Conservation (phyloP, 192 early-diverging fungal species). For the Gamsiella multidivaricata region DNA sequence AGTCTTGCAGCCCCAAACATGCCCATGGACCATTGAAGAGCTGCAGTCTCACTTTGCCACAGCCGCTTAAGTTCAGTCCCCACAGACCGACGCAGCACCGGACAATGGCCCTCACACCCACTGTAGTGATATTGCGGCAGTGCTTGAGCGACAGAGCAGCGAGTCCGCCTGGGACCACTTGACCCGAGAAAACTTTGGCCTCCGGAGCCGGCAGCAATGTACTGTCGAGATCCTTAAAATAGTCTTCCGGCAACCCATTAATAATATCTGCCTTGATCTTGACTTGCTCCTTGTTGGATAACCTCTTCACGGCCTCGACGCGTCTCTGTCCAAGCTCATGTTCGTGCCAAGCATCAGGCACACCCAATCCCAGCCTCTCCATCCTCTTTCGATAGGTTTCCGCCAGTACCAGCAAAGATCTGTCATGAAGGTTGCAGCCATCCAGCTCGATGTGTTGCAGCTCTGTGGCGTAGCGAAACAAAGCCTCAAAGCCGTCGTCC, state of each 20-base stretch:
- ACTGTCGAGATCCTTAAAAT: not conserved
- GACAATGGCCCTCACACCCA: conserved; percentile 15
- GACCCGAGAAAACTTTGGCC: not conserved
- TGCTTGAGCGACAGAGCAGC: not conserved
- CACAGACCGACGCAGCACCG: conserved; percentile 32
- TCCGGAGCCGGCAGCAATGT: not conserved
- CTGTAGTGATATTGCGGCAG: conserved; percentile 12
- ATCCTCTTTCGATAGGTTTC: conserved; percentile 12
- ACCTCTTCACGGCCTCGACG: not conserved
- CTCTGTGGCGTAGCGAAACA: conserved; percentile 25
- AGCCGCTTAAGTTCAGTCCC: conserved; percentile 1
- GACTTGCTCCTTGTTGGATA: not conserved
- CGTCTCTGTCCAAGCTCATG: not conserved
- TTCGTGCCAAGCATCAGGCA: conserved; percentile 13
- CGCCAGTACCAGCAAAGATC: conserved; percentile 16
- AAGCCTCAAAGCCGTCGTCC: not conserved
- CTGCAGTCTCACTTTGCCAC: not conserved
- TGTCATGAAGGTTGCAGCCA: conserved; percentile 8
- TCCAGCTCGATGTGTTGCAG: not conserved
- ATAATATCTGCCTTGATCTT: not conserved
- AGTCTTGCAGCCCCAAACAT: not conserved
- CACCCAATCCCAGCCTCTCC: conserved; percentile 10
- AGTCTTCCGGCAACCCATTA: too few species aligned
- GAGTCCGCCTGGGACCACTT: conserved; percentile 12
- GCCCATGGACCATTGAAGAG: conserved; percentile 36